Evolutionary conservation across 495 filamentous ascomycete species (phyloP), one percentile per base, ranked within the genome.

Genomic region (Penicillium cosmopolitanum): DNA sequence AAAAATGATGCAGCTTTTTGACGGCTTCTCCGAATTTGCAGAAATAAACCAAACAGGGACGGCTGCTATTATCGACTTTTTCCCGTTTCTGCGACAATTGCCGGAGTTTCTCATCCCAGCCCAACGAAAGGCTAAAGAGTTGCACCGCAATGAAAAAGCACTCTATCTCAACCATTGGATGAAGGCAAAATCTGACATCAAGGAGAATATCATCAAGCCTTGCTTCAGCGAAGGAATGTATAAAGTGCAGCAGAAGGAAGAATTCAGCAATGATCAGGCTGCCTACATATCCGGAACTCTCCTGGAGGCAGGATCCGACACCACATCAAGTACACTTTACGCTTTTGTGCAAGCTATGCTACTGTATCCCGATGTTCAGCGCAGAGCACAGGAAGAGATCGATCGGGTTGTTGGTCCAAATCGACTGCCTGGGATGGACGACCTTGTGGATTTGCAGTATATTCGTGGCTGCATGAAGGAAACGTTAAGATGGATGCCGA

Each of bases 311-410:
- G 78, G 77, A 43, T 75, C 73, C 18, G 73, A 78, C 35, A 81
- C 77, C 0, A 76, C 78, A 11, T 69, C 76, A 15, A 68, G 56
- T 42, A 73, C 71, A 1, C 52, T 81, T 28, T 64, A 71, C 43
- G 70, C 66, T 18, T 81, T 83, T 51, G 62, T 80, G 19, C 67
- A 75, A 19, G 79, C 78, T 4, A 76, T 80, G 71, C 63, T 72
- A 2, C 16, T 79, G 7, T 78, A 66, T 58, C 80, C 81, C 0
- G 67, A 78, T 0, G 74, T 77, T 0, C 80, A 82, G 42, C 59
- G 63, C 34, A 81, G 76, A 43, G 83, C 83, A 1, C 84, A 84
- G 56, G 77, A 71, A 7, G 84, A 88, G 59, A 67, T 72, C n/a
- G 69, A 73, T 21, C 50, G 58, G 5, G 66, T 72, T 21, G 47